Evolutionary conservation across 2,329 filamentous ascomycete species (phyloP).

Genomic region (Hymenoscyphus scutula): DNA sequence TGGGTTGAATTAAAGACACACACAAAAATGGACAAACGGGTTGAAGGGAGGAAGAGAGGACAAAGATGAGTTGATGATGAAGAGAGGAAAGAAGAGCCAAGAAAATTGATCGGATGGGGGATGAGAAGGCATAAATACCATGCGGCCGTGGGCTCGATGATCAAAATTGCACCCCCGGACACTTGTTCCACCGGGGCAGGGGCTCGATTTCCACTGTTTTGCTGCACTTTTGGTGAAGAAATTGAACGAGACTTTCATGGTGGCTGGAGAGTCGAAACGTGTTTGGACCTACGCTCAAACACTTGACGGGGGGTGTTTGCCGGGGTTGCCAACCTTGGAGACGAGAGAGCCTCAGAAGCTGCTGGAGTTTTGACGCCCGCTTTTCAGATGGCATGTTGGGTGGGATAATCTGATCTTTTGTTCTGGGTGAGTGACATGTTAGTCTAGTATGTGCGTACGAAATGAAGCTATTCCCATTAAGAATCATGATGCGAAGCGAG

Average conservation of each 20-base stretch:
- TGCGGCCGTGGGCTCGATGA: conserved; percentile 9
- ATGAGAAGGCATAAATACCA: conserved; percentile 18
- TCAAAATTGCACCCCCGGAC: conserved; percentile 11
- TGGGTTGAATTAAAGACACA: conserved; percentile 14
- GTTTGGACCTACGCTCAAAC: conserved; percentile 17
- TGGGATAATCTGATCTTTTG: not conserved
- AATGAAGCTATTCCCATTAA: not conserved
- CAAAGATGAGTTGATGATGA: not conserved
- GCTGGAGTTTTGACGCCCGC: not conserved
- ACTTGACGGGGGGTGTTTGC: not conserved
- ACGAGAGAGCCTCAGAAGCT: not conserved
- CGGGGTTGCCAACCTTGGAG: not conserved
- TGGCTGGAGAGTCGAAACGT: conserved; percentile 14
- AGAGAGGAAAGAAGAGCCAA: conserved; percentile 12
- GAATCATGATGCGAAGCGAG: conserved; percentile 1
- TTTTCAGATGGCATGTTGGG: conserved; percentile 1
- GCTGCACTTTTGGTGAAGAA: conserved; percentile 1
- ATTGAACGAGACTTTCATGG: not conserved
- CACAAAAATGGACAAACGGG: conserved; percentile 15
- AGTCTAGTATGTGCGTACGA: not conserved
- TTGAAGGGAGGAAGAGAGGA: conserved; percentile 11
- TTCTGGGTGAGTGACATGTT: not conserved
- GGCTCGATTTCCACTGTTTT: not conserved
- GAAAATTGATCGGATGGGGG: conserved; percentile 15
- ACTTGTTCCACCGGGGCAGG: conserved; percentile 5